Percentiles rank a stretch among this genome's conserved stretches.
Conservation (phyloP, 2,329 filamentous ascomycete genomes). For the Plenodomus tracheiphilus region DNA sequence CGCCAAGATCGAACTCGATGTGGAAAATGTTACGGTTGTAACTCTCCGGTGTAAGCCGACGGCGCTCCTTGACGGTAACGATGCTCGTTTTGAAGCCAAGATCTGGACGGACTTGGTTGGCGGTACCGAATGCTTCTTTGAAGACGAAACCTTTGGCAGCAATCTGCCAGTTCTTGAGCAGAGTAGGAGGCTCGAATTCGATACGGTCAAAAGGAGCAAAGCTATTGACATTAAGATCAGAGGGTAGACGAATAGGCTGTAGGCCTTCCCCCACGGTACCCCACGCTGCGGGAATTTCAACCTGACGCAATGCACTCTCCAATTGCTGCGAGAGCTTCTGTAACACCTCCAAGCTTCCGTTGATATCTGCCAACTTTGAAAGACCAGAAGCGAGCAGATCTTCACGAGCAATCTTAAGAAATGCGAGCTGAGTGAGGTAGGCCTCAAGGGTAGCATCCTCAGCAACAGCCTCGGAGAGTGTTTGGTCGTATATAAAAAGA, state of each 20-base stretch:
- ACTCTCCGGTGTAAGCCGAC: conserved; percentile 79
- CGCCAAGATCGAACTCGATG: conserved; percentile 95
- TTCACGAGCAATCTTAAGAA: conserved; percentile 75
- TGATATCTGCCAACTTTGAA: conserved; percentile 66
- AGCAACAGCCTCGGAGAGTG: conserved; percentile 68
- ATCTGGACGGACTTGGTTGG: conserved; percentile 77
- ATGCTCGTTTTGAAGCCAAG: conserved; percentile 82
- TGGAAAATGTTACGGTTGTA: conserved; percentile 99
- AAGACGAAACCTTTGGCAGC: conserved; percentile 87
- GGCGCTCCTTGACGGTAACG: conserved; percentile 92
- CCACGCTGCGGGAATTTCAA: conserved; percentile 83
- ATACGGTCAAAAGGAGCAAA: conserved; percentile 79
- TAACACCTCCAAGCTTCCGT: conserved; percentile 63
- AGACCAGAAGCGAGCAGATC: conserved; percentile 64
- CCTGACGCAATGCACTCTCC: conserved; percentile 68
- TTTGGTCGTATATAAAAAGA: conserved; percentile 75
- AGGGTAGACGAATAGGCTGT: conserved; percentile 58
- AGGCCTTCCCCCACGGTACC: conserved; percentile 66
- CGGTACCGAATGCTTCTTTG: conserved; percentile 88
- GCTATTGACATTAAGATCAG: conserved; percentile 74
- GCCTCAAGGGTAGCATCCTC: conserved; percentile 64
- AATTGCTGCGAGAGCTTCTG: conserved; percentile 65
- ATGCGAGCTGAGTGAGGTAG: conserved; percentile 76
- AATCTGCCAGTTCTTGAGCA: conserved; percentile 77
- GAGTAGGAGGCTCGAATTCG: conserved; percentile 67